Percentiles rank a stretch among this genome's conserved stretches.
phyloP scores from a whole-genome alignment of 306 rosid species.

The Dalbergia cochinchinensis region DNA sequence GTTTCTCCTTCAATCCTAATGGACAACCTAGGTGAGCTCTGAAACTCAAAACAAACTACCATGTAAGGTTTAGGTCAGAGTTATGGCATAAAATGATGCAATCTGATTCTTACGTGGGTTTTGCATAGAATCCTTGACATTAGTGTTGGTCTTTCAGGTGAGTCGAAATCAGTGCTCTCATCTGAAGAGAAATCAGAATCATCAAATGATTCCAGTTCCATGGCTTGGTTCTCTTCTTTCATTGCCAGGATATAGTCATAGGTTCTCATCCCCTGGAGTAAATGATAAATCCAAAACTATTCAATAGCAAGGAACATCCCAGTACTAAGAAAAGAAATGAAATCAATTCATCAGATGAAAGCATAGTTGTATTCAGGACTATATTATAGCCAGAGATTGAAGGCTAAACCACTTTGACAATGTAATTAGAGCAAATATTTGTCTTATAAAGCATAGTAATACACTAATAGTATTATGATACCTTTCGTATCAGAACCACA shows the following conservation, averaged over 20 bases:
- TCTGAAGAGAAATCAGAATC: conserved; percentile 90
- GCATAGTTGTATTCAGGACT: neutral
- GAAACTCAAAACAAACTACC: conserved; percentile 47
- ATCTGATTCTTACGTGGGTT: conserved; percentile 58
- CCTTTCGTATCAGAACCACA: conserved; percentile 90
- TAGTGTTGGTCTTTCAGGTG: conserved; percentile 81
- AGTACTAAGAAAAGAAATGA: neutral
- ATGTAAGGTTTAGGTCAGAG: conserved; percentile 29
- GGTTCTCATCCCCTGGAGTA: conserved; percentile 88
- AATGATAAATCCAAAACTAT: conserved; percentile 12
- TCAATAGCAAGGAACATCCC: conserved; percentile 37
- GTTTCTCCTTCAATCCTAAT: conserved; percentile 81
- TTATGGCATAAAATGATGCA: conserved; percentile 20
- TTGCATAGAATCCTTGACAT: conserved; percentile 74
- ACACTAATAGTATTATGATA: conserved; percentile 23
- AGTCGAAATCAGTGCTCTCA: conserved; percentile 78
- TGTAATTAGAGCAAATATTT: neutral
- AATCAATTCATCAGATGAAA: neutral
- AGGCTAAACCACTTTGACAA: neutral
- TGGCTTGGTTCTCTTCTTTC: conserved; percentile 77
- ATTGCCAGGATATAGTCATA: conserved; percentile 95
- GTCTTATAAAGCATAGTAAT: conserved; percentile 13
- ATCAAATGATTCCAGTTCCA: conserved; percentile 67
- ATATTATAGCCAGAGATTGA: neutral
- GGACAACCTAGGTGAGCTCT: conserved; percentile 75